These are phyloP conservation scores for Tirmania nivea DNA, from an alignment of 495 filamentous ascomycete species.

Conservation along the genomic window DNA sequence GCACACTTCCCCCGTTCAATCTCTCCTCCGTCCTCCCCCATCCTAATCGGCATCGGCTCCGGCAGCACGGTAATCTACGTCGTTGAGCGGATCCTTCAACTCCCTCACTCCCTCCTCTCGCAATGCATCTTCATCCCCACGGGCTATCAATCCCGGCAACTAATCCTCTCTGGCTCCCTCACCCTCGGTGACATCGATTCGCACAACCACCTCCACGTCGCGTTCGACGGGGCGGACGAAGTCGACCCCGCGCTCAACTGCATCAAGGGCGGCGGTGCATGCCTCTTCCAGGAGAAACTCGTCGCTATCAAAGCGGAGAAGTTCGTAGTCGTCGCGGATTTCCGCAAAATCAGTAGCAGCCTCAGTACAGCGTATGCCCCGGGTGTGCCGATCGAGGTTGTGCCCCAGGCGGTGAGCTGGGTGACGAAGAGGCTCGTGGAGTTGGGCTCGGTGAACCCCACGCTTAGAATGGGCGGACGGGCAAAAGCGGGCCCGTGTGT, in stretches of 20 bases:
- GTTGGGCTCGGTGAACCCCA: constrained; percentile 49
- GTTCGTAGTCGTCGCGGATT: constrained; percentile 88
- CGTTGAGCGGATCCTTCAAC: constrained; percentile 71
- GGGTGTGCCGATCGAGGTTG: constrained; percentile 78
- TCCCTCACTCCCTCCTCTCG: constrained; percentile 35
- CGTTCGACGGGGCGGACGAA: constrained; percentile 91
- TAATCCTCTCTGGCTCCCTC: constrained; percentile 59
- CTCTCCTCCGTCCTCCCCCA: constrained; percentile 11
- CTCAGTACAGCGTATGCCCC: constrained; percentile 58
- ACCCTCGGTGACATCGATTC: constrained; percentile 51
- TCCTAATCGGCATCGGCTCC: constrained; percentile 75
- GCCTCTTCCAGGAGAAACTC: constrained; percentile 93
- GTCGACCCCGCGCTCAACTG: constrained; percentile 87
- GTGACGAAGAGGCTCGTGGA: constrained; percentile 43
- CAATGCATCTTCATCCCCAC: constrained; percentile 70
- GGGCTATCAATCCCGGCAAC: constrained; percentile 65
- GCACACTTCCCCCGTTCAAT: constrained; percentile 44
- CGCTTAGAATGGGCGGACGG: constrained; percentile 41
- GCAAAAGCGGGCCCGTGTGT: constrained; percentile 62
- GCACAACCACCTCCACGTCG: constrained; percentile 39
- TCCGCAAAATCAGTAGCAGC: constrained; percentile 58
- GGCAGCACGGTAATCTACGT: constrained; percentile 90
- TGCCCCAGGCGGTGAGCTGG: constrained; percentile 51
- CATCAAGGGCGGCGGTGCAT: constrained; percentile 93
- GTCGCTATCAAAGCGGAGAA: constrained; percentile 67